Base-by-base conservation (phyloP, 768 basidiomycete species). In the Lactarius psammicola region DNA sequence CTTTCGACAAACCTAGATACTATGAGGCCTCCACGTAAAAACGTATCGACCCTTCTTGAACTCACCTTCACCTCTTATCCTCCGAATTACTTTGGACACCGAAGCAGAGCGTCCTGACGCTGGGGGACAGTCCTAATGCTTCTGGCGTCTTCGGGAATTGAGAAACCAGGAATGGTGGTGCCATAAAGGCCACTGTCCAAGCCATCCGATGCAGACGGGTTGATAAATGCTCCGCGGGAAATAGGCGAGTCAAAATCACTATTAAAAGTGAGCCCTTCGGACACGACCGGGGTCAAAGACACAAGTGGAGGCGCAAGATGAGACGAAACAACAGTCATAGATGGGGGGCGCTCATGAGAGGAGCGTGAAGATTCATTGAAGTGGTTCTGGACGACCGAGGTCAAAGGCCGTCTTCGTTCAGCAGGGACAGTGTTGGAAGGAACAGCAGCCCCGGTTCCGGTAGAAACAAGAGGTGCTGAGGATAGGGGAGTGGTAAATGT, bases 11-110 rank as follows among this genome's bases (percentile, higher is more conserved):
- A n/a, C 92, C 92, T 93, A 59, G 5, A 63, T 70, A 40, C 69
- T 56, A 58, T 59, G 18, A 57, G 51, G 2, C 23, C 31, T 55
- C 20, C 44, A 30, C 38, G 59, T 20, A 30, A 51, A n/a, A 26
- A 23, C 56, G 63, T 58, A 34, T 40, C 18, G 49, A 51, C 38
- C 73, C 59, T n/a, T 40, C 33, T 54, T 28, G 59, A 40, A 72
- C 75, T 67, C 70, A 83, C 95, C 94, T 84, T 96, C 94, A 51
- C 95, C 95, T 63, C 95, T 82, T 71, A 97, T 87, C 67, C 92
- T 80, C 71, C 95, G 81, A 68, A 97, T 95, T 36, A 94, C 92
- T 76, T 94, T 94, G 20, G 92, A 94, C 0, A 95, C 95, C 11
- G 92, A 94, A 26, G 84, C 88, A 7, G 88, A 88, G 69, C 88